Base-by-base conservation (phyloP, 1,284 basidiomycete species). In the Sutorius eximius region DNA sequence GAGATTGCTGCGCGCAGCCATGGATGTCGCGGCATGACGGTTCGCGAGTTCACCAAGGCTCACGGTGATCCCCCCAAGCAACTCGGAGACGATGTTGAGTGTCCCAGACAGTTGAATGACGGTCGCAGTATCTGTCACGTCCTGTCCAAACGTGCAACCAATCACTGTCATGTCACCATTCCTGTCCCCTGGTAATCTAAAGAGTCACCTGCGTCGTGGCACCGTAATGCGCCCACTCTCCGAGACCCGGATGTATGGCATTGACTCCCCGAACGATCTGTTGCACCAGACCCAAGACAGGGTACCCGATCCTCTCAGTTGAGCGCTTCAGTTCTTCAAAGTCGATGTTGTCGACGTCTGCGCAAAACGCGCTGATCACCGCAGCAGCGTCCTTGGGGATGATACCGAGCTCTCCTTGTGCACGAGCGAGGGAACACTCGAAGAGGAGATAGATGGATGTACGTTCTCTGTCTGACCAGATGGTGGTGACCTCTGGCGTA, bases 181-280 rank as follows among this genome's bases (percentile, higher is more conserved):
- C 8, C 15, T 22, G 22, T 27, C 16, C 18, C 9, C n/a, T 2
- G n/a, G 18, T 18, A 13, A n/a, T 20, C 3, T 12, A 11, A 53
- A 27, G 18, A 16, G 15, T 47, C 50, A 76, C 76, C 70, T 78
- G 77, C 11, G 77, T 78, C 7, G 77, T 78, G 12, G 75, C 74
- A 40, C 76, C 77, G 62, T 75, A 78, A 58, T 78, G 76, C 22
- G 67, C 66, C 74, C 77, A 77, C 59, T 77, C 77, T 43, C 77
- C 76, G 4, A 75, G 56, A 24, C 75, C 71, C 38, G 65, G 65
- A 45, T 69, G 59, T 3, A 64, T 63, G 34, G 57, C 47, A 51
- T 76, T 77, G 15, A 73, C 75, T 42, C 62, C 54, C 15, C 61
- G 66, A 3, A 77, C 76, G 32, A 79, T 64, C 49, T 76, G 75